Evolutionary conservation across 768 basidiomycete genomes (phyloP).

Genomic region (Leucogyrophana mollusca): DNA sequence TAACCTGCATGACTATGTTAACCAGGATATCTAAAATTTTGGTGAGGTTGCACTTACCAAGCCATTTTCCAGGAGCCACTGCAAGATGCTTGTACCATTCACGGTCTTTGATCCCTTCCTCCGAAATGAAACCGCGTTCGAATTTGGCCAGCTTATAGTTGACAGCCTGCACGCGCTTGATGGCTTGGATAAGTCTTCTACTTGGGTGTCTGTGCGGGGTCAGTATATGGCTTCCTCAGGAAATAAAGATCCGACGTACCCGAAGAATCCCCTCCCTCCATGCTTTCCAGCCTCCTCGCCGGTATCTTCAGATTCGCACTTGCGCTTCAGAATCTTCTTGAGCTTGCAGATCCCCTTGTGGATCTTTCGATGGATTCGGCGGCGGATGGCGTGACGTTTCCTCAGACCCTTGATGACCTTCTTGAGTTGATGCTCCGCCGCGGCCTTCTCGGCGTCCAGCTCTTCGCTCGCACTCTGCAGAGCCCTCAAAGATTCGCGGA

Average conservation of each 20-base stretch:
- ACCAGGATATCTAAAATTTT: not conserved
- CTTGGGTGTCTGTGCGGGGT: constrained; percentile 29
- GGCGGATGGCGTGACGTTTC: constrained; percentile 20
- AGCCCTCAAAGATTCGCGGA: constrained; percentile 42
- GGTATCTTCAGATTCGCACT: constrained; percentile 10
- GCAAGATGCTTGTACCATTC: constrained; percentile 85
- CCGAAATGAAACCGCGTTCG: constrained; percentile 77
- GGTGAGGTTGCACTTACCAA: constrained; percentile 42
- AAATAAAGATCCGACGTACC: constrained; percentile 11
- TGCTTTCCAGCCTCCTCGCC: constrained; percentile 5
- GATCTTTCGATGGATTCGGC: constrained; percentile 22
- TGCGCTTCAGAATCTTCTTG: constrained; percentile 28
- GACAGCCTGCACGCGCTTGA: constrained; percentile 51
- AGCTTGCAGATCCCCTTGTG: constrained; percentile 35
- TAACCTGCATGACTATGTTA: constrained; percentile 47
- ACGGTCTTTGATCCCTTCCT: constrained; percentile 69
- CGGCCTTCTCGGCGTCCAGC: constrained; percentile 55
- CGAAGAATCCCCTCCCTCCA: not conserved
- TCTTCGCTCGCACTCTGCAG: constrained; percentile 50
- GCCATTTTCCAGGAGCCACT: constrained; percentile 84
- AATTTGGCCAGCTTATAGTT: constrained; percentile 67
- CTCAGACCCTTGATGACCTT: constrained; percentile 40
- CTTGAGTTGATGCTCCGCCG: constrained; percentile 50
- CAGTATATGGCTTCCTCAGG: not conserved
- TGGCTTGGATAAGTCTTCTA: constrained; percentile 50